Evolutionary conservation across 352 stramenopile species (phyloP).

Genomic region (Pythium vanterpoolii): DNA sequence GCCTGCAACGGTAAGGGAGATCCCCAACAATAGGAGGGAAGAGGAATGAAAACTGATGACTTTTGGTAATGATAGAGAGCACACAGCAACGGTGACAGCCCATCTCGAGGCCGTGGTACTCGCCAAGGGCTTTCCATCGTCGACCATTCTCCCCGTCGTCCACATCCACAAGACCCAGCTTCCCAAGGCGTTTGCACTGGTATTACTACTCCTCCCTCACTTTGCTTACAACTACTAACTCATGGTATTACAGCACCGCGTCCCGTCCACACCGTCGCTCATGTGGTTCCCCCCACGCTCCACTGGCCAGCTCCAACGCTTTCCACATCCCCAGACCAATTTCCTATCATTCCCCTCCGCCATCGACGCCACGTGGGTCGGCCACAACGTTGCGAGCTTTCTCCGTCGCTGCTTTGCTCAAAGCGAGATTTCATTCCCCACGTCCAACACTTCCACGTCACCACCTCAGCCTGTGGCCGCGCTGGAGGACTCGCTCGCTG

Average conservation of each 20-base stretch:
- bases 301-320: slow-evolving; percentile 49
- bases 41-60: not conserved
- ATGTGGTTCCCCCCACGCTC: slow-evolving; percentile 49
- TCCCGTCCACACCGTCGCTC: slow-evolving; percentile 43
- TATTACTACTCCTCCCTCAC: not conserved
- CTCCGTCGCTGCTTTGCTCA: not conserved
- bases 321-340: slow-evolving; percentile 48
- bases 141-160: not conserved
- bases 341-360: slow-evolving; percentile 41
- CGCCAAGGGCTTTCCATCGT: not conserved
- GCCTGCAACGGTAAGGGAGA: not conserved
- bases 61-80: slow-evolving; percentile 3
- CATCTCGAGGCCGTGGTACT: not conserved
- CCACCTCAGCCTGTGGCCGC: not conserved
- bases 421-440: slow-evolving; percentile 1
- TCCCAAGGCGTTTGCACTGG: slow-evolving; percentile 1
- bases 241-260: slow-evolving; percentile 33
- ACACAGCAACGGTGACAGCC: not conserved
- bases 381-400: slow-evolving; percentile 3
- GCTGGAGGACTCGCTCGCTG: slow-evolving; percentile 11
- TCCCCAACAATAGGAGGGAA: not conserved
- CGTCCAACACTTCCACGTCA: not conserved
- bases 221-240: not conserved
- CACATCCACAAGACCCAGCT: slow-evolving; percentile 5
- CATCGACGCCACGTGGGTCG: not conserved